phyloP scores from a whole-genome alignment of 2,329 filamentous ascomycete species.

The Fusarium nematophilum region DNA sequence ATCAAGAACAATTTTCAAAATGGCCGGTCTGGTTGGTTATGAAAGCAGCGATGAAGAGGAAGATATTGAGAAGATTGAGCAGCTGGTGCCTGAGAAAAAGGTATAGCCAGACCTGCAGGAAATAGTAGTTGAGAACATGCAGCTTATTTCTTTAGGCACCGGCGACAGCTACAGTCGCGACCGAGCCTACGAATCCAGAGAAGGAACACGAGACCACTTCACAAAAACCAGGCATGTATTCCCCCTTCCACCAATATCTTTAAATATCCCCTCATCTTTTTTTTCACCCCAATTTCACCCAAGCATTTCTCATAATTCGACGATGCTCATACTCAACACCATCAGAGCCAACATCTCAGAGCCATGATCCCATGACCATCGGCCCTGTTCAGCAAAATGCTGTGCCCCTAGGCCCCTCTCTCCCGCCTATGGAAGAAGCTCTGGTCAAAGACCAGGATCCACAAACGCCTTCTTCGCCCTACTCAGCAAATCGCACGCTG shows the following conservation, averaged over 20 bases:
- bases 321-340: constrained; percentile 8
- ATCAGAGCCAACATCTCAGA: constrained; percentile 16
- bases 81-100: constrained; percentile 9
- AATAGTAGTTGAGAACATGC: neutral
- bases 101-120: no score
- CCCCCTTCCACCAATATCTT: neutral
- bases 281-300: neutral
- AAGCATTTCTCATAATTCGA: no score
- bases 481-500: constrained; percentile 71
- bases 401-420: constrained; percentile 53
- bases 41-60: constrained; percentile 65
- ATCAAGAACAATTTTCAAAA: constrained; percentile 36
- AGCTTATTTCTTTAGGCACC: constrained; percentile 8
- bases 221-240: constrained; percentile 14
- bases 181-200: constrained; percentile 3
- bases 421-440: constrained; percentile 47
- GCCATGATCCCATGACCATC: constrained; percentile 28
- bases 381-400: constrained; percentile 48
- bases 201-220: constrained; percentile 2
- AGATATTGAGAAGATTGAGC: constrained; percentile 39
- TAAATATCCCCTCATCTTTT: neutral
- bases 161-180: constrained; percentile 1
- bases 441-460: constrained; percentile 35
- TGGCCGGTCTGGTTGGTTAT: constrained; percentile 62
- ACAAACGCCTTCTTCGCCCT: constrained; percentile 68